These are phyloP conservation scores for Macrophomina tecta DNA, from an alignment of 2,329 filamentous ascomycete species.

Conservation along the genomic window DNA sequence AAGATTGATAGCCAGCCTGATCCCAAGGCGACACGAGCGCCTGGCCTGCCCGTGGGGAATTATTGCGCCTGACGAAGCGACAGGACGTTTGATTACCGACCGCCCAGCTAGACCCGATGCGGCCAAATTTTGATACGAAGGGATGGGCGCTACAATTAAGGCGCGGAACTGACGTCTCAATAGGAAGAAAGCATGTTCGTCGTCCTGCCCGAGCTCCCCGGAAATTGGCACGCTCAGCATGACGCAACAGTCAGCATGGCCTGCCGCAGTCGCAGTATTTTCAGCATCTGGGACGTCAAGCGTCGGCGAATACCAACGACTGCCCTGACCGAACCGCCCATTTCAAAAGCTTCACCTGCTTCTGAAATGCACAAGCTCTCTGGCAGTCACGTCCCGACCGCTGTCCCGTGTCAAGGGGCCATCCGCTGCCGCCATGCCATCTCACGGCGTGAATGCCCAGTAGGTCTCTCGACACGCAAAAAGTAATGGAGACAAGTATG, in stretches of 20 bases:
- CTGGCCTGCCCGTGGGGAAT: slow-evolving; percentile 14
- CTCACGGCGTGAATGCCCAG: neutral
- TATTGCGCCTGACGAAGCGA: neutral
- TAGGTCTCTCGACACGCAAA: neutral
- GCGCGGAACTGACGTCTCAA: slow-evolving; percentile 10
- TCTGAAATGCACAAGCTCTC: neutral
- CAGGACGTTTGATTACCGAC: slow-evolving; percentile 16
- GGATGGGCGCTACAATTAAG: slow-evolving; percentile 11
- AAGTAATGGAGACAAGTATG: neutral
- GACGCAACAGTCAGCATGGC: neutral
- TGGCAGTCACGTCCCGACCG: slow-evolving; percentile 9
- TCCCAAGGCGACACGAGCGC: slow-evolving; percentile 21
- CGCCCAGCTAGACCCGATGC: slow-evolving; percentile 1
- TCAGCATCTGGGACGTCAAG: neutral
- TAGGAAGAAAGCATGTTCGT: neutral
- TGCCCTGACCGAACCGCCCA: neutral
- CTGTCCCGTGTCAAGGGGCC: slow-evolving; percentile 17
- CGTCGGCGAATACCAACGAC: neutral
- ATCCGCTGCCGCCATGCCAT: slow-evolving; percentile 2
- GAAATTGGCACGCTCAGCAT: slow-evolving; percentile 4
- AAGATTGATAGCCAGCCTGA: slow-evolving; percentile 1
- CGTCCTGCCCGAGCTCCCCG: neutral
- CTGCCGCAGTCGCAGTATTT: too few relatives aligned
- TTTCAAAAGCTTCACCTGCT: neutral
- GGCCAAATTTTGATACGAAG: slow-evolving; percentile 20